Percentiles rank a stretch among this genome's conserved stretches.
These are phyloP conservation scores for Pistacia vera DNA, from an alignment of 345 rosid genomes.

Conservation along the genomic window DNA sequence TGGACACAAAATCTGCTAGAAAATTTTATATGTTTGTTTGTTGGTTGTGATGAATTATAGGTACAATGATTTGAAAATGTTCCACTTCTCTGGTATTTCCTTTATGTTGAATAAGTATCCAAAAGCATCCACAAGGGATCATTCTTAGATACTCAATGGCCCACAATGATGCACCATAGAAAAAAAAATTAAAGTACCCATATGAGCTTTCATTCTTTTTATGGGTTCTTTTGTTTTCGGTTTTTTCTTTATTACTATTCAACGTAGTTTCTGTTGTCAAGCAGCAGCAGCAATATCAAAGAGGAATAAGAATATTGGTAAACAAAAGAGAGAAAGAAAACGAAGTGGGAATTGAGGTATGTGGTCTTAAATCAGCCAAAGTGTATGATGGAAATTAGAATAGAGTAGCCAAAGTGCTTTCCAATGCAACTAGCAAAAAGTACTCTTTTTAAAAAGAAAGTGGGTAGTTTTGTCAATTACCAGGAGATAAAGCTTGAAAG, in stretches of 20 bases:
- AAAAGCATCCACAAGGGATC: constrained; percentile 20
- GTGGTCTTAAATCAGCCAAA: constrained; percentile 17
- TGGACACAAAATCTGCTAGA: constrained; percentile 8
- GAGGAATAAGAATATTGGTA: constrained; percentile 15
- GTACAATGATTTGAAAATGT: neutral
- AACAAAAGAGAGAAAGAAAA: constrained; percentile 13
- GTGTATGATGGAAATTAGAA: constrained; percentile 27
- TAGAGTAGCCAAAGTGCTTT: constrained; percentile 39
- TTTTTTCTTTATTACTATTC: neutral
- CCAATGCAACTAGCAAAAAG: constrained; percentile 43
- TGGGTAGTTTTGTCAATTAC: constrained; percentile 38
- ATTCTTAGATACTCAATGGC: constrained; percentile 17
- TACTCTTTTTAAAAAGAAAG: constrained; percentile 29
- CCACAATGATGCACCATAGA: constrained; percentile 17
- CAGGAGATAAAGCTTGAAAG: constrained; percentile 6
- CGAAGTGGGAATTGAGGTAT: constrained; percentile 1
- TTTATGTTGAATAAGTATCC: neutral
- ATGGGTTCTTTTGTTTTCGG: neutral
- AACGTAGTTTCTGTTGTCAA: neutral
- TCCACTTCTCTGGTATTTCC: constrained; percentile 12
- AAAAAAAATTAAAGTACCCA: neutral
- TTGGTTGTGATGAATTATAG: neutral
- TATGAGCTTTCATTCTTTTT: constrained; percentile 2
- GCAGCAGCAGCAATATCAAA: constrained; percentile 7
- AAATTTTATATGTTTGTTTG: neutral